A percentile compares a stretch with the other conserved stretches of the same genome.
Evolutionary conservation across 1,284 basidiomycete species (phyloP).

Genomic region (Mycena sp.): DNA sequence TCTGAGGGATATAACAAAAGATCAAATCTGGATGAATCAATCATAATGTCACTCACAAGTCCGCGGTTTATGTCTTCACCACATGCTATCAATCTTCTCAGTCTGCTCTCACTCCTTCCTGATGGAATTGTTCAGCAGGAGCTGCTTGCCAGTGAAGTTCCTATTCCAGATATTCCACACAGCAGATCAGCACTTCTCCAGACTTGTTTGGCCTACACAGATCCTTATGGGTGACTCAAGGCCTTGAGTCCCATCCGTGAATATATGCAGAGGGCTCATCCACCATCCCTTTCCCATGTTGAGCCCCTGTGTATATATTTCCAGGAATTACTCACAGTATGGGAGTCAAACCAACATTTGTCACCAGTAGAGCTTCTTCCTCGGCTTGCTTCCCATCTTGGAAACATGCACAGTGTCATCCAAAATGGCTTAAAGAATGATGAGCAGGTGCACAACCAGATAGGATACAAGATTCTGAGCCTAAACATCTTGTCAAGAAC

Average conservation of each 20-base stretch:
- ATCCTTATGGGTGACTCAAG: slow-evolving; percentile 1
- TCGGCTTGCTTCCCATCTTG: not conserved
- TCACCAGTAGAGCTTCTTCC: not conserved
- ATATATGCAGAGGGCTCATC: slow-evolving; percentile 6
- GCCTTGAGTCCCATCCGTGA: too few species aligned
- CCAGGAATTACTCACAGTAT: not conserved
- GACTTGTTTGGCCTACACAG: slow-evolving; percentile 5
- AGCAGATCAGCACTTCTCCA: slow-evolving; percentile 3
- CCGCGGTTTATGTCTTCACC: not conserved
- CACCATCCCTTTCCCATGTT: not conserved
- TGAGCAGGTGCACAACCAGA: not conserved
- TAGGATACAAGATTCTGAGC: not conserved
- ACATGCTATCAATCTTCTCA: not conserved
- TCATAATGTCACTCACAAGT: not conserved
- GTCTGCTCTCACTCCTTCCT: not conserved
- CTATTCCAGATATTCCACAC: not conserved
- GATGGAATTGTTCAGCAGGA: not conserved
- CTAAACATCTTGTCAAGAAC: too few species aligned
- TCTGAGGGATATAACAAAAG: not conserved
- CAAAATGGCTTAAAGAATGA: not conserved
- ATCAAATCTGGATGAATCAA: not conserved
- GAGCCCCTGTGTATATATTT: not conserved
- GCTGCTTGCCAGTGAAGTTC: not conserved
- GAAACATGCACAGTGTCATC: not conserved
- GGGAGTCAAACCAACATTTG: not conserved